Conservation (phyloP, 495 filamentous ascomycete genomes). For the Corynascus novoguineensis region DNA sequence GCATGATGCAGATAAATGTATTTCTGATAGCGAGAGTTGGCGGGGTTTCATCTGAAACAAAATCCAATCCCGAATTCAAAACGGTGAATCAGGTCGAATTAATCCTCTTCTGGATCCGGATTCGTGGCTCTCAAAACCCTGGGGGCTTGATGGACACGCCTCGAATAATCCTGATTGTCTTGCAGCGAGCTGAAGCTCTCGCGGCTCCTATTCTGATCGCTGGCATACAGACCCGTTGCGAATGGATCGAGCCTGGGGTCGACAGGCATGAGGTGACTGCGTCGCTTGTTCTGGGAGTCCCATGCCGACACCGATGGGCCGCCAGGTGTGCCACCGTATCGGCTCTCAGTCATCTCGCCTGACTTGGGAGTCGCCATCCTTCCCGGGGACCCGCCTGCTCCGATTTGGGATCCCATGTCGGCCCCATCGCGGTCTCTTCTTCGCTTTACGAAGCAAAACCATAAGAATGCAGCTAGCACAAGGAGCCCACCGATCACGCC, state of each 20-base stretch:
- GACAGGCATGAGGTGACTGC: conserved; percentile 48
- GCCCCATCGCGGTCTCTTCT: conserved; percentile 21
- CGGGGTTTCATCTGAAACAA: not conserved
- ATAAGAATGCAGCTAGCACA: conserved; percentile 27
- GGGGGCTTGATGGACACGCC: conserved; percentile 33
- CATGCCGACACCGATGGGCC: conserved; percentile 8
- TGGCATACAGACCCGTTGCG: conserved; percentile 40
- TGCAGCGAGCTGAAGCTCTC: conserved; percentile 51
- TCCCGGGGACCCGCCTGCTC: conserved; percentile 38
- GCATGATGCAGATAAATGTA: not conserved
- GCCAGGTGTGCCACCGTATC: not conserved
- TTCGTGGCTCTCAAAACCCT: conserved; percentile 51
- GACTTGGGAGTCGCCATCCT: conserved; percentile 35
- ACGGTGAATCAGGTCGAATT: not conserved
- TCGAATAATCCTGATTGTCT: conserved; percentile 53
- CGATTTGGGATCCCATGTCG: conserved; percentile 25
- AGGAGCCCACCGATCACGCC: conserved; percentile 36
- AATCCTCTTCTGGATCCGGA: conserved; percentile 40
- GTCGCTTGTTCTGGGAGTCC: conserved; percentile 32
- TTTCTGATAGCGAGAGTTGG: not conserved
- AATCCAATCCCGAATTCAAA: not conserved
- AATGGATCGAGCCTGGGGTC: conserved; percentile 54
- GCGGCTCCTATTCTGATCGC: conserved; percentile 45
- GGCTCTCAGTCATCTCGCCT: conserved; percentile 33
- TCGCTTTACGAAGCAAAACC: conserved; percentile 30